phyloP scores from a whole-genome alignment of 2,329 filamentous ascomycete genomes.

The Aspergillus felis region DNA sequence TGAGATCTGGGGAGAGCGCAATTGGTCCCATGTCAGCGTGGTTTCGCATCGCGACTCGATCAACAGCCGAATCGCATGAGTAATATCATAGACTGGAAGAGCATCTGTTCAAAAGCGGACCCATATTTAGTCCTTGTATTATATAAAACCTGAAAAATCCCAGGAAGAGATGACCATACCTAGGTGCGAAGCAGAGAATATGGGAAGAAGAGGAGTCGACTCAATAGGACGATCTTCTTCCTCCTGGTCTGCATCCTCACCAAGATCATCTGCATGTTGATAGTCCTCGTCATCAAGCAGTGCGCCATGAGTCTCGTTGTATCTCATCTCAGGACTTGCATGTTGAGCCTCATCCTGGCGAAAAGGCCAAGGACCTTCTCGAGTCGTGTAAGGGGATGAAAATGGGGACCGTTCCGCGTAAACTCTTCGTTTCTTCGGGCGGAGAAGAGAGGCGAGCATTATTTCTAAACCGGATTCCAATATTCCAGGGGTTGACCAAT shows the following conservation, averaged over 20 bases:
- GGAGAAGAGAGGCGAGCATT: constrained; percentile 32
- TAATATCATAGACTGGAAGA: constrained; percentile 83
- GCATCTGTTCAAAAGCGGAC: constrained; percentile 55
- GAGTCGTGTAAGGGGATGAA: constrained; percentile 24
- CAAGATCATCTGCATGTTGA: constrained; percentile 39
- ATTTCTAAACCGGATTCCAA: neutral
- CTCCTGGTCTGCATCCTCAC: constrained; percentile 35
- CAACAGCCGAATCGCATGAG: constrained; percentile 81
- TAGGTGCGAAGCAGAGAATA: constrained; percentile 75
- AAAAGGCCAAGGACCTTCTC: constrained; percentile 20
- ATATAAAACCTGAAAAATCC: neutral
- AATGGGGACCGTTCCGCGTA: constrained; percentile 26
- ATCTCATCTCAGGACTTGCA: constrained; percentile 3
- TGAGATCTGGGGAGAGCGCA: constrained; percentile 91
- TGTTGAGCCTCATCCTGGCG: constrained; percentile 8
- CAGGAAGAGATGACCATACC: constrained; percentile 47
- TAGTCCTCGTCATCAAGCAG: constrained; percentile 32
- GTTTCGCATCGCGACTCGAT: constrained; percentile 85
- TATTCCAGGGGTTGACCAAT: neutral
- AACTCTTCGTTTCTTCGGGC: constrained; percentile 25
- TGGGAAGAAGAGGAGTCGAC: constrained; percentile 60
- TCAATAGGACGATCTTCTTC: constrained; percentile 44
- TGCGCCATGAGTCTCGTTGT: constrained; percentile 18
- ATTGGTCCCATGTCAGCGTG: constrained; percentile 87
- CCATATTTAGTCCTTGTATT: constrained; percentile 1